Evolutionary conservation across 202 grass and related monocot species (phyloP), one percentile per base, ranked within the genome.

Genomic region (Schoenoplectus tabernaemontani): DNA sequence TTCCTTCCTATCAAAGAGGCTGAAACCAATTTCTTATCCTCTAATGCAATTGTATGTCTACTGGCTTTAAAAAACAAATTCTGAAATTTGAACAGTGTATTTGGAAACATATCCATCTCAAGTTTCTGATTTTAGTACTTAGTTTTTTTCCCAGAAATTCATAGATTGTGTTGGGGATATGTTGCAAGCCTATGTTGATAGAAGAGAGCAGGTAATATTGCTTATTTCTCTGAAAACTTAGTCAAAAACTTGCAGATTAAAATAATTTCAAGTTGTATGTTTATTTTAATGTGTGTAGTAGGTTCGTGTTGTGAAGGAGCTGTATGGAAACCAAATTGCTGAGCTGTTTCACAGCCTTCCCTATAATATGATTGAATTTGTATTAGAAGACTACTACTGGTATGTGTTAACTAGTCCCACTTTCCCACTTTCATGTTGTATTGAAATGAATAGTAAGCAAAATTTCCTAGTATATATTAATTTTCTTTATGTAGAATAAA

Each of bases 111-210:
- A 20, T 65, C 44, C 17, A 37, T 78, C 10, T 65, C 60, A 47
- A 32, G 15, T n/a, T 85, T 51, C 83, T 87, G 59, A 87, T 34
- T 34, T 36, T 9, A 4, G 32, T 82, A 38, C 4, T 86, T 85
- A 81, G 4, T 56, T 16, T 23, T 61, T 87, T 4, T n/a, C n/a
- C n/a, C 83, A 97, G 94, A 97, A 86, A 87, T 97, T 97, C 82
- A 90, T 97, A 82, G 91, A 97, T 83, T 89, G 89, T 87, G 89
- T 97, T 81, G 91, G 90, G 81, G 91, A 94, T 87, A 88, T 94
- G 76, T 85, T 97, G 70, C 91, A 93, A 82, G 87, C 91, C 62
- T 97, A 90, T 86, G 88, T 97, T 73, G 94, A 97, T 81, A 93
- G 94, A 87, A 94, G 91, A 92, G 94, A 97, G 69, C 94, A 97